Conservation (phyloP, 805 yeast genomes). For the Wickerhamomyces pijperi region DNA sequence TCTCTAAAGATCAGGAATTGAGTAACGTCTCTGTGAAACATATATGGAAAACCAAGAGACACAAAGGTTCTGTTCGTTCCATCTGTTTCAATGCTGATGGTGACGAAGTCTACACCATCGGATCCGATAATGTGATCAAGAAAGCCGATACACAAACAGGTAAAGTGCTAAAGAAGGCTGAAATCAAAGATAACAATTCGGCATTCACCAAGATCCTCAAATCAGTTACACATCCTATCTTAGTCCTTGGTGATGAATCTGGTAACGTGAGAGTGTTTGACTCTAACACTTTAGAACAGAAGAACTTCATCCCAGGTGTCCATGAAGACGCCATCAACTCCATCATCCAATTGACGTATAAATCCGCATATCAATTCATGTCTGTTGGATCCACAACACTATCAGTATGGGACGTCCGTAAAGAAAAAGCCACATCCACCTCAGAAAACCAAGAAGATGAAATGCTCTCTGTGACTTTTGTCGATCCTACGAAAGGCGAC, state of each 20-base stretch:
- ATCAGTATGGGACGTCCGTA: constrained; percentile 68
- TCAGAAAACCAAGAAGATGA: constrained; percentile 95
- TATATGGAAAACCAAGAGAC: constrained; percentile 81
- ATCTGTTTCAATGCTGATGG: constrained; percentile 44
- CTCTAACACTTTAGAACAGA: constrained; percentile 34
- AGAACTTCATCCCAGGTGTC: constrained; percentile 37
- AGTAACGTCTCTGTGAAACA: constrained; percentile 19
- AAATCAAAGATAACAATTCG: constrained; percentile 9
- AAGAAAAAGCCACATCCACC: constrained; percentile 31
- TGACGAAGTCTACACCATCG: constrained; percentile 53
- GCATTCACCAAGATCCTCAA: constrained; percentile 23
- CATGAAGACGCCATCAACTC: constrained; percentile 76
- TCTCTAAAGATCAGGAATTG: constrained; percentile 11
- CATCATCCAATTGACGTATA: constrained; percentile 56
- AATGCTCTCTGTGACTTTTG: constrained; percentile 61
- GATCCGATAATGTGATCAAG: constrained; percentile 72
- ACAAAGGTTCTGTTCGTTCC: constrained; percentile 78
- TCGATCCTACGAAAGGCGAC: constrained; percentile 51
- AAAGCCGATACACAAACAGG: constrained; percentile 66
- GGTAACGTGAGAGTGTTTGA: constrained; percentile 61
- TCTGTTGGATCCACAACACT: constrained; percentile 77
- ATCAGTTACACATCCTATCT: constrained; percentile 25
- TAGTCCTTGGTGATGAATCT: constrained; percentile 53
- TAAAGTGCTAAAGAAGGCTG: constrained; percentile 51
- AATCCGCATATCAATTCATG: constrained; percentile 68